Evolutionary conservation across 805 yeast genomes (phyloP), one percentile per base, ranked within the genome.

Genomic region (Saccharomycopsis capsularis): DNA sequence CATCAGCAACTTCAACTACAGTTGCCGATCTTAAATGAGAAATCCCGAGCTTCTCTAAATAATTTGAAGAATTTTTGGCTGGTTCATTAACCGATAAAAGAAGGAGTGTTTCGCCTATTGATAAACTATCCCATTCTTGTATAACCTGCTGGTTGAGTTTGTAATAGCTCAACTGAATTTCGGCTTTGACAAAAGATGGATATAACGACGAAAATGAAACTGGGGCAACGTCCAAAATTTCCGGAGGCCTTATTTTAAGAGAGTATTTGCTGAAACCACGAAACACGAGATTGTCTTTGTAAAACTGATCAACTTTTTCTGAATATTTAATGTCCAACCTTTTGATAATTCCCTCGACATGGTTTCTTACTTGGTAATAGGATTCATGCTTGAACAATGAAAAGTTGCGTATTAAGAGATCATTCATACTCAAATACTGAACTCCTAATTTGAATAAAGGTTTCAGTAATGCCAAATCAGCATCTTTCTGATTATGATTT

Each of bases 341-440:
- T 34, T 41, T 41, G 6, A 61, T 39, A 9, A 52, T 54, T 4
- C 46, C 37, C 41, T 57, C 59, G 18, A 63, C 32, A 30, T 60
- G 60, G 11, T 42, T 30, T 32, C 55, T 46, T 32, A 64, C 47
- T 19, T 54, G 55, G 23, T 42, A 54, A 29, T 54, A 53, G 16
- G 48, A 36, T 37, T 63, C 63, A 3, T 51, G 50, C 7, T 58
- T 51, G 7, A 43, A 48, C 2, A 61, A 39, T 29, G 51, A 47
- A 29, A 58, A 57, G 3, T 54, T 43, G 25, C 67, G 53, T n/a
- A 51, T 39, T 21, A 61, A 41, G 34, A 64, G 60, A 42, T 64
- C 68, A n/a, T 51, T 51, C 23, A 56, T 30, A 16, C 63, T 52
- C 13, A 64, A 54, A 48, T 57, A 65, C 35, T 64, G 68, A 4